phyloP scores from a whole-genome alignment of 768 basidiomycete species.

The Amanita rimosa region DNA sequence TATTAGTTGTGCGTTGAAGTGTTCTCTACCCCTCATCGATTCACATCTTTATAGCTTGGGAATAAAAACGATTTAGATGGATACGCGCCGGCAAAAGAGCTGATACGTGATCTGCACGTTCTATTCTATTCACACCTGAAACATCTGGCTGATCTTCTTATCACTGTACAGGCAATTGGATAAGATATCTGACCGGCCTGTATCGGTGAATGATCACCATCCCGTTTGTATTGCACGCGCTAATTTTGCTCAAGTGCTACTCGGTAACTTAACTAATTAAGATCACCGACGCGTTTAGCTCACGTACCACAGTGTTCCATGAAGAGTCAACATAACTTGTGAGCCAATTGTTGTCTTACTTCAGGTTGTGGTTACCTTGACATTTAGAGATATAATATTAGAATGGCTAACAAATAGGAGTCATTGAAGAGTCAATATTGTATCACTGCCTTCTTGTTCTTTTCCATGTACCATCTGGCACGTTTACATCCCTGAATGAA shows the following conservation, averaged over 20 bases:
- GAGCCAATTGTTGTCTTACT: conserved; percentile 14
- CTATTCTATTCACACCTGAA: neutral
- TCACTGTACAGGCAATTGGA: conserved; percentile 48
- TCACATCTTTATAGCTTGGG: conserved; percentile 43
- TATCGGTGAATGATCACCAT: conserved; percentile 55
- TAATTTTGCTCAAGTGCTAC: conserved; percentile 45
- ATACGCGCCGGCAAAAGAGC: conserved; percentile 70
- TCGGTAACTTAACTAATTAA: conserved; percentile 33
- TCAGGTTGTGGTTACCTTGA: neutral
- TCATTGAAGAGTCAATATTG: conserved; percentile 28
- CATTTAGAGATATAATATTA: conserved; percentile 66
- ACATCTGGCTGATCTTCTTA: neutral
- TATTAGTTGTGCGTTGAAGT: conserved; percentile 59
- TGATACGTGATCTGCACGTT: conserved; percentile 67
- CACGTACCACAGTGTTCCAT: conserved; percentile 67
- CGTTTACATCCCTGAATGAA: neutral
- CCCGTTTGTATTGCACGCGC: conserved; percentile 2
- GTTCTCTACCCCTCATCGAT: neutral
- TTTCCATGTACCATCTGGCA: neutral
- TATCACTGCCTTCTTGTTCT: neutral
- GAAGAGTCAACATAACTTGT: conserved; percentile 94
- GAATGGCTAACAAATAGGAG: conserved; percentile 78
- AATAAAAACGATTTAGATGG: conserved; percentile 87
- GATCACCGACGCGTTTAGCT: neutral
- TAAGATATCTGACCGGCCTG: conserved; percentile 68